Evolutionary conservation across 495 filamentous ascomycete species (phyloP), one percentile per base, ranked within the genome.

Genomic region (Lasiosphaeria ovina): DNA sequence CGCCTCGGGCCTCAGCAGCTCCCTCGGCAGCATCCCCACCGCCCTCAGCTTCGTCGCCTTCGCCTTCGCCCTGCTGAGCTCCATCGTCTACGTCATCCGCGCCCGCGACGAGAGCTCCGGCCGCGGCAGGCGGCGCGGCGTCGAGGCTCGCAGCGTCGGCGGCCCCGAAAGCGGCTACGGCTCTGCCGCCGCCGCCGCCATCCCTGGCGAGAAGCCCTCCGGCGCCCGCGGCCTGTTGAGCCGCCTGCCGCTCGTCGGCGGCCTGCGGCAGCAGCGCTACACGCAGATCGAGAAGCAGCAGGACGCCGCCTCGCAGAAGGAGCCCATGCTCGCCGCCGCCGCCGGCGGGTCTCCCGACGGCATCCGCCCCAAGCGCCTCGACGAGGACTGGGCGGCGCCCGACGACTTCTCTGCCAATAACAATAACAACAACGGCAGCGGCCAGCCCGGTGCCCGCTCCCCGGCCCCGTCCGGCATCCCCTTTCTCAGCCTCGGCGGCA

Each of bases 231-330:
- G 54, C 3, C 51, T 58, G 2, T 55, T 69, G 24, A 53, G 49
- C 24, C 62, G 62, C 4, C 40, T 72, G 4, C 66, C 64, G 0
- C 7, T 42, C 12, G 38, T 24, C 24, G 24, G 24, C 24, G 24
- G 24, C 24, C 0, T 62, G 59, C 52, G 56, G 9, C 65, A 60
- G 3, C 73, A 73, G 58, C 71, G 68, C 51, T 78, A 78, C 42
- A 66, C 67, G 10, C 69, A 71, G 59, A 55, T 76, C 51, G 72
- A 75, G 48, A 65, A 66, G 50, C 70, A 73, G 40, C 63, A 47
- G 32, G 48, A 54, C 47, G 47, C 56, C 24, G 16, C 33, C n/a
- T 47, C 44, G 14, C 63, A 51, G 38, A 52, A 45, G 44, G 36
- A 31, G 55, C 31, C 44, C 10, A 49, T 51, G 32, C 6, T 51